Conservation (phyloP, 768 basidiomycete genomes). For the Suillus americanus region DNA sequence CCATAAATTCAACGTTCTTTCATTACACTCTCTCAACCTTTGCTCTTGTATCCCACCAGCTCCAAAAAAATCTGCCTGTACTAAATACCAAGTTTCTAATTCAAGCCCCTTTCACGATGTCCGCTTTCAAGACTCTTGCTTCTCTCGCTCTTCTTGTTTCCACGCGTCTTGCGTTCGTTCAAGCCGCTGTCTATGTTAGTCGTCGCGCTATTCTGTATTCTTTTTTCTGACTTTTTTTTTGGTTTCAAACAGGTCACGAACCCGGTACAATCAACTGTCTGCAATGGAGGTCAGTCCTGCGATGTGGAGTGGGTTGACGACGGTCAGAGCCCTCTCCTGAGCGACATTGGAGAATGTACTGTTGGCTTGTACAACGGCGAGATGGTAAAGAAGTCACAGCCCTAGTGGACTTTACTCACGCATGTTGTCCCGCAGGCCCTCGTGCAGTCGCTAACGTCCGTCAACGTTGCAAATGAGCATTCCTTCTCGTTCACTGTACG, state of each 20-base stretch:
- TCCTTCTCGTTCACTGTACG: slow-evolving; percentile 60
- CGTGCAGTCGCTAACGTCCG: slow-evolving; percentile 54
- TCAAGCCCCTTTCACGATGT: slow-evolving; percentile 16
- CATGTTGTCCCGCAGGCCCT: slow-evolving; percentile 40
- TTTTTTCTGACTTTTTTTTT: neutral
- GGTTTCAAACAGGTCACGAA: slow-evolving; percentile 41
- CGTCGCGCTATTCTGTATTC: neutral
- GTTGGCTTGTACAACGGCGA: slow-evolving; percentile 61
- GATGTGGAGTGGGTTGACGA: slow-evolving; percentile 64
- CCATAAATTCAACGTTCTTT: slow-evolving; percentile 26
- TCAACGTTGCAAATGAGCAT: slow-evolving; percentile 60
- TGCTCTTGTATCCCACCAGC: slow-evolving; percentile 5
- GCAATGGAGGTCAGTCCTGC: slow-evolving; percentile 55
- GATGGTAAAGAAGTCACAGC: slow-evolving; percentile 37
- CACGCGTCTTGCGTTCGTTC: slow-evolving; percentile 12
- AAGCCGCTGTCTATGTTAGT: slow-evolving; percentile 23
- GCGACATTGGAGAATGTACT: slow-evolving; percentile 48
- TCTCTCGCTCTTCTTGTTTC: slow-evolving; percentile 23
- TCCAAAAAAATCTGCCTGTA: neutral
- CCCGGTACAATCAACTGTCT: slow-evolving; percentile 44
- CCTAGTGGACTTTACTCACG: slow-evolving; percentile 5
- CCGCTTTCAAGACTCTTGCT: slow-evolving; percentile 9
- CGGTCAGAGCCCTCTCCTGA: slow-evolving; percentile 49
- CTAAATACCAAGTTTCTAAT: slow-evolving; percentile 1
- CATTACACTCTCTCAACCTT: slow-evolving; percentile 8